phyloP scores from a whole-genome alignment of 306 rosid genomes.

The Coriaria nepalensis region DNA sequence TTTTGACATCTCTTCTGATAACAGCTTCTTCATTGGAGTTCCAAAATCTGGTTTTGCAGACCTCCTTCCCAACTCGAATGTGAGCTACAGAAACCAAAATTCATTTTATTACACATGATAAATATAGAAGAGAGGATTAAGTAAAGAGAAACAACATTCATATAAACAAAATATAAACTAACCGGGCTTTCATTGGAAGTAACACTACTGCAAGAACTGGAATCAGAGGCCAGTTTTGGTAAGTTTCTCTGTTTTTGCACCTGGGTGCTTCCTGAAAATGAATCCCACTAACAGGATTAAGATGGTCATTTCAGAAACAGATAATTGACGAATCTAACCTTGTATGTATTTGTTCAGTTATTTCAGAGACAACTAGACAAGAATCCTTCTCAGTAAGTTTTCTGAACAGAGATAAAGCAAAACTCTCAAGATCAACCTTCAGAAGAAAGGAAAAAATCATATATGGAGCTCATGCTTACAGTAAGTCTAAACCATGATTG shows the following conservation, averaged over 20 bases:
- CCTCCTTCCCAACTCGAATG: constrained; percentile 42
- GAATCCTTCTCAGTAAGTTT: constrained; percentile 13
- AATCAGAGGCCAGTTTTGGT: constrained; percentile 36
- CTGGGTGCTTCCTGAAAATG: constrained; percentile 42
- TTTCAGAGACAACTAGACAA: constrained; percentile 4
- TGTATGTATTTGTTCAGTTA: too few relatives aligned
- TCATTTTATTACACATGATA: constrained; percentile 1
- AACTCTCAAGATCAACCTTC: too few relatives aligned
- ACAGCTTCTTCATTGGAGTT: constrained; percentile 60
- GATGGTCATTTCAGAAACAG: constrained; percentile 11
- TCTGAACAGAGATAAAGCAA: too few relatives aligned
- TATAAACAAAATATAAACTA: constrained; percentile 24
- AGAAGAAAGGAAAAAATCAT: too few relatives aligned
- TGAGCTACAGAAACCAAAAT: constrained; percentile 38
- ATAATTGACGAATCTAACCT: neutral
- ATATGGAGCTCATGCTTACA: too few relatives aligned
- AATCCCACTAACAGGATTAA: constrained; percentile 21
- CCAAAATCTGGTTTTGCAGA: constrained; percentile 44
- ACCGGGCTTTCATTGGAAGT: constrained; percentile 43
- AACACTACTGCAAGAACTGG: constrained; percentile 37
- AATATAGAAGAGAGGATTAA: constrained; percentile 8
- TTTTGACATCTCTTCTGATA: constrained; percentile 62
- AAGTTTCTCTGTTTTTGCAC: constrained; percentile 23
- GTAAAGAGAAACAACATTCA: constrained; percentile 4
- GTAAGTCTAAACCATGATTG: too few relatives aligned